These are phyloP conservation scores for Plasmodium adleri DNA, from an alignment of 169 alveolate genomes.

Conservation along the genomic window DNA sequence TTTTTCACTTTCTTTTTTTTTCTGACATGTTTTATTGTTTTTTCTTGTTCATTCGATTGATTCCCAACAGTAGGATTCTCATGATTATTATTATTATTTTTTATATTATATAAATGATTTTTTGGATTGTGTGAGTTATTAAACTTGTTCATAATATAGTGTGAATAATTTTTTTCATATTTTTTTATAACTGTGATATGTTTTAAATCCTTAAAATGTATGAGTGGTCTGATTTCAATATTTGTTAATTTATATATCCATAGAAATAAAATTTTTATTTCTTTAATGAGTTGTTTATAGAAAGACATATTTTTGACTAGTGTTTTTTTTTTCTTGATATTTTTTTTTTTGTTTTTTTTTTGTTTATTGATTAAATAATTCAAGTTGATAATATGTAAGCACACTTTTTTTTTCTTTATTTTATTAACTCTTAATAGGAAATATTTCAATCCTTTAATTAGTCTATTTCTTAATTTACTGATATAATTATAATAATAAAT, in stretches of 20 bases:
- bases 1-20: not conserved
- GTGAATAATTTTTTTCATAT: constrained; percentile 38
- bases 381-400: constrained; percentile 11
- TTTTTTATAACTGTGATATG: constrained; percentile 21
- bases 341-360: constrained; percentile 13
- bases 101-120: not conserved
- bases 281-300: constrained; percentile 58
- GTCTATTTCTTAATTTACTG: constrained; percentile 46
- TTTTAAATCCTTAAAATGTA: constrained; percentile 54
- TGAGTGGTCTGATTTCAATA: constrained; percentile 65
- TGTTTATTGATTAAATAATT: constrained; percentile 20
- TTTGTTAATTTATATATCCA: constrained; percentile 67
- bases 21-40: not conserved
- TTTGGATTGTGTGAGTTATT: not conserved
- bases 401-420: constrained; percentile 36
- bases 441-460: constrained; percentile 36
- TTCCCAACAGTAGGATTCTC: not conserved
- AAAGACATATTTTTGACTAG: constrained; percentile 22
- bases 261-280: constrained; percentile 60
- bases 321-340: constrained; percentile 20
- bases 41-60: not conserved
- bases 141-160: constrained; percentile 18
- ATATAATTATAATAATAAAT: constrained; percentile 53
- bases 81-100: not conserved
- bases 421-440: constrained; percentile 32